Conservation (phyloP, 208 protist species). For the Acanthamoeba triangularis region DNA sequence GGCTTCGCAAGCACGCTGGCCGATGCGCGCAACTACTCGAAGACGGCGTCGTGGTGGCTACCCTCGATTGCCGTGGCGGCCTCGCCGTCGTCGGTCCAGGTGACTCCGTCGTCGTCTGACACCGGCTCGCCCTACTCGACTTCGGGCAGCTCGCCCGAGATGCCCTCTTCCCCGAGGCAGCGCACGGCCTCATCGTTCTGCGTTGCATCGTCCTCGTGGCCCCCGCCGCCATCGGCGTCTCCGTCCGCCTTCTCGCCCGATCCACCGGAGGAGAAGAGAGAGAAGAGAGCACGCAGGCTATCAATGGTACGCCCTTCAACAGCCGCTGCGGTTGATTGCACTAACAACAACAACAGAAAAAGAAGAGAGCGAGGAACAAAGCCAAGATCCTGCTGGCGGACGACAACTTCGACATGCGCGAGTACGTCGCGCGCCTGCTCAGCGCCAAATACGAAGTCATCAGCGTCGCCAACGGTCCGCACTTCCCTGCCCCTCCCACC, state of each 20-base stretch:
- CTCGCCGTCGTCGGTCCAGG: background rate
- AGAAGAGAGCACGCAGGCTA: background rate
- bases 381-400: slow-evolving; percentile 42
- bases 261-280: background rate
- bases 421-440: slow-evolving; percentile 59
- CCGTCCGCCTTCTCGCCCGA: no score
- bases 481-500: no score
- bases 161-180: background rate
- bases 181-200: slow-evolving; percentile 9
- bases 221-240: background rate
- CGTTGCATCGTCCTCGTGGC: background rate
- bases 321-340: background rate
- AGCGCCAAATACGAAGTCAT: slow-evolving; percentile 27
- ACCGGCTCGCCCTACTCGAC: background rate
- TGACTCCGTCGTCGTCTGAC: background rate
- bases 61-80: slow-evolving; percentile 6
- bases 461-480: slow-evolving; percentile 28
- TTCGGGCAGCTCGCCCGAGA: background rate
- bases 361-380: background rate
- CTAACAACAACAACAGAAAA: background rate
- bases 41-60: slow-evolving; percentile 51
- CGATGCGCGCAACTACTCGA: slow-evolving; percentile 56
- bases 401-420: slow-evolving; percentile 79
- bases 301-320: no score
- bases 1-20: background rate